phyloP scores from a whole-genome alignment of 306 rosid species.

The Acacia confusa region DNA sequence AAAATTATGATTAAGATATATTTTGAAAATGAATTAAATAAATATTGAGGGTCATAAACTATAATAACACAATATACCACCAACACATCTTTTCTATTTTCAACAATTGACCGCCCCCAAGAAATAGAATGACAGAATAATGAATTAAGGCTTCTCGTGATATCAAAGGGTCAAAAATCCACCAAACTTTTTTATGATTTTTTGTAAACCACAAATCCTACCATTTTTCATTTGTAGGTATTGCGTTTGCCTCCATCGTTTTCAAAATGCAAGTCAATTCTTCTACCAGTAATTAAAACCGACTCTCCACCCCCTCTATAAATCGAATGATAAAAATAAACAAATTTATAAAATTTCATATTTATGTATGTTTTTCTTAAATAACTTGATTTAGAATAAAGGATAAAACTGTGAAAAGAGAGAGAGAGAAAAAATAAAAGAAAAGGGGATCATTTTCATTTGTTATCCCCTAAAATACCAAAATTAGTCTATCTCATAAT shows the following conservation, averaged over 20 bases:
- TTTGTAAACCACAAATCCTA: background rate
- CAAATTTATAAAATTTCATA: background rate
- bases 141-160: background rate
- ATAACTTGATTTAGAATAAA: too few relatives aligned
- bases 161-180: background rate
- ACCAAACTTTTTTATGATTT: background rate
- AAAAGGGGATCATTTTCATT: background rate
- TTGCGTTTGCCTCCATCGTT: background rate
- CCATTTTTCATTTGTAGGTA: background rate
- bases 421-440: too few relatives aligned
- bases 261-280: constrained; percentile 20
- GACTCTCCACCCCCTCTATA: background rate
- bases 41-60: background rate
- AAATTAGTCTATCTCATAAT: too few relatives aligned
- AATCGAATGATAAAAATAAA: background rate
- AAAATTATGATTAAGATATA: constrained; percentile 19
- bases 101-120: background rate
- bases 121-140: background rate
- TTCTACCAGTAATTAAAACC: background rate
- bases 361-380: background rate
- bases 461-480: background rate
- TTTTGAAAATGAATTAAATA: background rate
- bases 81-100: constrained; percentile 37
- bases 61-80: constrained; percentile 13
- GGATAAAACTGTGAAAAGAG: background rate